Percentiles rank a stretch among this genome's conserved stretches.
Evolutionary conservation across 192 early-diverging fungal species (phyloP).

Genomic region (Coemansia reversa): DNA sequence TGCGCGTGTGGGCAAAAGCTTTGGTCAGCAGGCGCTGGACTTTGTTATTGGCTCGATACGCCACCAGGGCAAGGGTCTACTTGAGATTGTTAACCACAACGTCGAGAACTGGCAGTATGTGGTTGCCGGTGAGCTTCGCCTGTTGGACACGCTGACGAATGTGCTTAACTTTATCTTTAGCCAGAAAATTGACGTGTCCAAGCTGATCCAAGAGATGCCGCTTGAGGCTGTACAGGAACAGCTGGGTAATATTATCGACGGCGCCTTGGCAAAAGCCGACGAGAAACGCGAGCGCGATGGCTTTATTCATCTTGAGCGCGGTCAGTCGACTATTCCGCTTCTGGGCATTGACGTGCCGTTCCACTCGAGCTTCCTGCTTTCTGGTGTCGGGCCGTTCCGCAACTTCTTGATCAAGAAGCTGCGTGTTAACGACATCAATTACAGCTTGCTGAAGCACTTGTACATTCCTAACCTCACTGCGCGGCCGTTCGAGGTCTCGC

Average conservation of each 20-base stretch:
- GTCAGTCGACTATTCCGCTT: slow-evolving; percentile 88
- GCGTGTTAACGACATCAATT: slow-evolving; percentile 79
- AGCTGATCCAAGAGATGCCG: slow-evolving; percentile 81
- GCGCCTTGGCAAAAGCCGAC: slow-evolving; percentile 64
- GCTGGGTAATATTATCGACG: slow-evolving; percentile 73
- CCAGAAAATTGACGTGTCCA: slow-evolving; percentile 81
- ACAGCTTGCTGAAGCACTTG: slow-evolving; percentile 74
- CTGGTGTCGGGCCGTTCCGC: slow-evolving; percentile 91
- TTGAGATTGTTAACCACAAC: slow-evolving; percentile 97
- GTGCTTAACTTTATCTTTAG: slow-evolving; percentile 87
- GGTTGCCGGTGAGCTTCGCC: slow-evolving; percentile 80
- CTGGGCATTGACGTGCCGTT: slow-evolving; percentile 94
- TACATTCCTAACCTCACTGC: slow-evolving; percentile 98
- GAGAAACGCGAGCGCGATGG: slow-evolving; percentile 64
- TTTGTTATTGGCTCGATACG: slow-evolving; percentile 75
- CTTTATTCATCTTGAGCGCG: slow-evolving; percentile 75
- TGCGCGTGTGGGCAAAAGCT: slow-evolving; percentile 77
- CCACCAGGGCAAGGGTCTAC: slow-evolving; percentile 68
- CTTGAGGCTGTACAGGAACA: slow-evolving; percentile 81
- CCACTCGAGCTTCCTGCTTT: slow-evolving; percentile 91
- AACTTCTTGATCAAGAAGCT: slow-evolving; percentile 83
- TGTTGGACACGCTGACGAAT: slow-evolving; percentile 76
- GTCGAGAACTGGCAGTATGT: slow-evolving; percentile 98
- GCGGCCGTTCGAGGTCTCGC: slow-evolving; percentile 71
- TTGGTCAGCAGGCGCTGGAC: slow-evolving; percentile 80